These are phyloP conservation scores for Talaromyces adpressus DNA, from an alignment of 495 filamentous ascomycete genomes.

Conservation along the genomic window DNA sequence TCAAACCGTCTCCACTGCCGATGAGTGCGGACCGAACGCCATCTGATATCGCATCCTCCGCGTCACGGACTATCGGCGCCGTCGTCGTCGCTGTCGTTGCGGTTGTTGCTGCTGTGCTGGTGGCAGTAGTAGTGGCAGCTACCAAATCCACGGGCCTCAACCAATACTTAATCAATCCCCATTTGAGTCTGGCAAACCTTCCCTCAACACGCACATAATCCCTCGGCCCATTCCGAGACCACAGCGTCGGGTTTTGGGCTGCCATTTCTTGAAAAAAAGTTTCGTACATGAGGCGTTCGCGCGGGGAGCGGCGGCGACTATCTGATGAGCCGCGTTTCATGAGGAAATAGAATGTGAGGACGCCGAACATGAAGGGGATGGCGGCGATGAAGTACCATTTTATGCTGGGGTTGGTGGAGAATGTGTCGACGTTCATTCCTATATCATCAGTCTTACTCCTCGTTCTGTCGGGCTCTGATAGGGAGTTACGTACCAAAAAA, in stretches of 20 bases:
- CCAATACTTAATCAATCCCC: constrained; percentile 40
- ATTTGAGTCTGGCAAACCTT: constrained; percentile 27
- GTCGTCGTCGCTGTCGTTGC: background rate
- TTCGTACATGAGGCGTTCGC: constrained; percentile 45
- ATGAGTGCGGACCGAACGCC: constrained; percentile 5
- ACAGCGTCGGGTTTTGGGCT: constrained; percentile 34
- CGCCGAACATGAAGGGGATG: constrained; percentile 36
- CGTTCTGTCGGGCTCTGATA: too few species aligned
- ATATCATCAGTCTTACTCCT: background rate
- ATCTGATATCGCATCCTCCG: constrained; percentile 3
- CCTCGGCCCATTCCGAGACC: constrained; percentile 40
- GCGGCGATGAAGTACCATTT: constrained; percentile 45
- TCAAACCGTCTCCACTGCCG: constrained; percentile 29
- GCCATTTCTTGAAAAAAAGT: constrained; percentile 39
- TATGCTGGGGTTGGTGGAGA: constrained; percentile 33
- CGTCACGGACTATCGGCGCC: constrained; percentile 16
- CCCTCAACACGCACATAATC: constrained; percentile 29
- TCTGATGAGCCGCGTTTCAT: constrained; percentile 42
- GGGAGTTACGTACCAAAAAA: constrained; percentile 35
- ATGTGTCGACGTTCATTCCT: constrained; percentile 43
- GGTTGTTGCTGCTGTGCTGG: background rate
- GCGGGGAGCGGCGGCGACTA: constrained; percentile 33
- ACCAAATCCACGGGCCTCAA: constrained; percentile 22
- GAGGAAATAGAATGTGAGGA: constrained; percentile 40
- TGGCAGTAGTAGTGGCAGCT: background rate